phyloP scores from a whole-genome alignment of 257 asterid species.

The Pogostemon cablin region DNA sequence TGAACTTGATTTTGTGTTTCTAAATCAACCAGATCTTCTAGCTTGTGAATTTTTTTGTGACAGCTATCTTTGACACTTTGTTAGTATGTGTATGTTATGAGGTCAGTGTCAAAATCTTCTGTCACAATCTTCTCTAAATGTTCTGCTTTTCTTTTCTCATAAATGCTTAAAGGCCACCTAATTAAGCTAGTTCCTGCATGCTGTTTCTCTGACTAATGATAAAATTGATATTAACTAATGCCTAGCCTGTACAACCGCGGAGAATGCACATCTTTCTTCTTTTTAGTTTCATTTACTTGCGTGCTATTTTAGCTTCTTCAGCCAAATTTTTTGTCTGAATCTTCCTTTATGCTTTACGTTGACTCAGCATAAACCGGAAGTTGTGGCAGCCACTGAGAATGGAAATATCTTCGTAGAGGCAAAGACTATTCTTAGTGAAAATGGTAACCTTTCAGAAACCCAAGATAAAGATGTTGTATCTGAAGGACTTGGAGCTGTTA shows the following conservation, averaged over 20 bases:
- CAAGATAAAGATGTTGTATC: slow-evolving; percentile 80
- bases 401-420: slow-evolving; percentile 54
- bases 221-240: slow-evolving; percentile 20
- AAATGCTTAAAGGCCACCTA: slow-evolving; percentile 20
- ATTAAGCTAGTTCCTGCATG: slow-evolving; percentile 21
- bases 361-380: slow-evolving; percentile 61
- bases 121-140: slow-evolving; percentile 7
- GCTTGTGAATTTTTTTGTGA: not conserved
- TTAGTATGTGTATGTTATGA: not conserved
- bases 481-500: slow-evolving; percentile 64
- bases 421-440: slow-evolving; percentile 68
- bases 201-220: slow-evolving; percentile 1
- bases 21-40: not conserved
- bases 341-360: slow-evolving; percentile 30
- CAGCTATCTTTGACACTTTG: not conserved
- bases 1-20: not conserved
- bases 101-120: not conserved
- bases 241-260: slow-evolving; percentile 20
- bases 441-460: slow-evolving; percentile 64
- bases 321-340: slow-evolving; percentile 28
- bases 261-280: slow-evolving; percentile 20
- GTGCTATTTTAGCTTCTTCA: slow-evolving; percentile 20
- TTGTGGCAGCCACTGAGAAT: slow-evolving; percentile 57
- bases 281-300: slow-evolving; percentile 13
- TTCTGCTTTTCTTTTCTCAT: slow-evolving; percentile 20